Base-by-base conservation (phyloP, 2,329 filamentous ascomycete species). In the Colletotrichum musicola region DNA sequence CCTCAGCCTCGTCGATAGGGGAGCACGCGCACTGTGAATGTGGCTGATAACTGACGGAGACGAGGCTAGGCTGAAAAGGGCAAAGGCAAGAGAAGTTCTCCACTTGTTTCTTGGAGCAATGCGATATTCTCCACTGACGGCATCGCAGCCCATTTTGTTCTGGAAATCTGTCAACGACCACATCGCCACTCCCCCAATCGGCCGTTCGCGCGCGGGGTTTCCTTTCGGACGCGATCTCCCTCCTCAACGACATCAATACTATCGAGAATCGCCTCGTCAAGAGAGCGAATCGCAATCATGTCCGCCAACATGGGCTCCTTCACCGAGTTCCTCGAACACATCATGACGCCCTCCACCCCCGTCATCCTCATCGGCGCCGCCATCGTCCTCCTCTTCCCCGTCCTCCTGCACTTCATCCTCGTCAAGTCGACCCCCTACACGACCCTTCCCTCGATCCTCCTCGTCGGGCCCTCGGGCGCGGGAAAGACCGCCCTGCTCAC, bases 401-500 rank as follows among this genome's bases (percentile, higher is more conserved):
- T 97, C 60, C 77, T 97, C 62, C 85, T 98, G 55, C 96, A 98
- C 83, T 78, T 88, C 66, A 82, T 92, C 77, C 87, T 97, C 76
- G 90, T 94, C 78, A 88, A 87, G 63, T 85, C 88, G 57, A 87
- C 87, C 46, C 86, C 90, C 14, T 90, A 92, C 74, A 88, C 88
- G 44, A 86, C 85, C 14, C 87, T 92, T 27, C 94, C 95, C 57
- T 92, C 91, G 7, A 89, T 98, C 69, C 84, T 98, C 10, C 87
- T 97, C 50, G 79, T 95, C 56, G 96, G 96, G 1, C 94, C 95
- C 16, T 90, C 91, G 64, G 92, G 91, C 71, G 88, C 89, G 57
- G 96, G 96, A 75, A 99, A 98, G 84, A 98, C 96, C 0, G 88
- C 93, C 9, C 89, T 98, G 40, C 82, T 94, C n/a, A 94, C 93